phyloP scores from a whole-genome alignment of 1,284 basidiomycete genomes.

The Athelia sp. region DNA sequence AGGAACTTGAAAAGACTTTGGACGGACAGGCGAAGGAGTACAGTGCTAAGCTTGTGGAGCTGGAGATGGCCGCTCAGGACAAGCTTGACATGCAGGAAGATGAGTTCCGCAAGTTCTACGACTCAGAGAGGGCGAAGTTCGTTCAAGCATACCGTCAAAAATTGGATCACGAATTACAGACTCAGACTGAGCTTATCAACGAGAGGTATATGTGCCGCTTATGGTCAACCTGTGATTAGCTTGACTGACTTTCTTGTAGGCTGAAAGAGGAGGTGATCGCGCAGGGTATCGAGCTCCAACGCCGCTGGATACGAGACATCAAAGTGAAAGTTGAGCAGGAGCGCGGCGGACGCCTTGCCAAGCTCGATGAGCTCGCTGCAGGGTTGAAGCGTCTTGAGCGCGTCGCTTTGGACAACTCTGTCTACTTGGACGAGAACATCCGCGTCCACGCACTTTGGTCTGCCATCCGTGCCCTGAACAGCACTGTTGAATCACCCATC shows the following conservation, averaged over 20 bases:
- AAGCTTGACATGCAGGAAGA: slow-evolving; percentile 85
- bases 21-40: slow-evolving; percentile 85
- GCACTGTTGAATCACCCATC: slow-evolving; percentile 51
- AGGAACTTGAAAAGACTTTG: slow-evolving; percentile 72
- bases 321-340: slow-evolving; percentile 96
- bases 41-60: slow-evolving; percentile 75
- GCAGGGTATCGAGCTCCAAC: slow-evolving; percentile 96
- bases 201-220: too few species aligned
- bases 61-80: slow-evolving; percentile 81
- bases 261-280: slow-evolving; percentile 93
- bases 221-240: too few species aligned
- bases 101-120: slow-evolving; percentile 80
- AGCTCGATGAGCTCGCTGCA: slow-evolving; percentile 89
- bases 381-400: slow-evolving; percentile 90
- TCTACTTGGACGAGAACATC: slow-evolving; percentile 86
- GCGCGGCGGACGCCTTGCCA: slow-evolving; percentile 91
- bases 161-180: slow-evolving; percentile 81
- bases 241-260: too few species aligned
- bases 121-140: slow-evolving; percentile 74
- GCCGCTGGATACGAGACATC: slow-evolving; percentile 94
- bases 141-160: slow-evolving; percentile 82
- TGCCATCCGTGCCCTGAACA: slow-evolving; percentile 60
- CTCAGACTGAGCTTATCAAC: slow-evolving; percentile 92
- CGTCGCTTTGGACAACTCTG: slow-evolving; percentile 87
- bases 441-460: slow-evolving; percentile 82